These are phyloP conservation scores for Sordariomycetes sp. DNA, from an alignment of 2,329 filamentous ascomycete genomes.

Conservation along the genomic window DNA sequence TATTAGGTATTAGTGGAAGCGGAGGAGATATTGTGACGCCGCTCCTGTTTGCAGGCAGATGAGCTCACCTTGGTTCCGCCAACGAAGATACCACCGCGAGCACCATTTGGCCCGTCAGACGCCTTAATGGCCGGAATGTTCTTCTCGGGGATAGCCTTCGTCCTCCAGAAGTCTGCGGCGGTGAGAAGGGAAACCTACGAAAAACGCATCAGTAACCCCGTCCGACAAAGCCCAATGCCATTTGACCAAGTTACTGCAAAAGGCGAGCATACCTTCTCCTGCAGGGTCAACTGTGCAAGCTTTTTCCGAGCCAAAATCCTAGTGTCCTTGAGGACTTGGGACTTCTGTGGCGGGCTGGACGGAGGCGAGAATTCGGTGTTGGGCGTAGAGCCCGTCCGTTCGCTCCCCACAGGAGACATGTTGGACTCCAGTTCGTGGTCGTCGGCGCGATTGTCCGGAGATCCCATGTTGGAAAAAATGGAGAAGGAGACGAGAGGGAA, in stretches of 20 bases:
- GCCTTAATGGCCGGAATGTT: conserved; percentile 55
- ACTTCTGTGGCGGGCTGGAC: conserved; percentile 28
- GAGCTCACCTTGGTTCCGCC: conserved; percentile 47
- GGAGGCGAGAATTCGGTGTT: conserved; percentile 37
- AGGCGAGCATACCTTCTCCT: conserved; percentile 42
- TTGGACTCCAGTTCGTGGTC: conserved; percentile 2
- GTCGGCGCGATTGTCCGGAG: conserved; percentile 1
- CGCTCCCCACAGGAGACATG: conserved; percentile 2
- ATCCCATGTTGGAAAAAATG: not conserved
- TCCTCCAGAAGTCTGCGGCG: conserved; percentile 61
- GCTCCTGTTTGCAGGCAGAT: not conserved
- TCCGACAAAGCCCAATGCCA: not conserved
- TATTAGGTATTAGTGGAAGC: conserved; percentile 5
- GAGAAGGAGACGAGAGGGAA: not conserved
- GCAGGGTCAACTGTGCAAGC: conserved; percentile 37
- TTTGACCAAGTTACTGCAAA: not conserved
- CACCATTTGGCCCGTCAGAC: conserved; percentile 61
- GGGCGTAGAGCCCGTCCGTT: conserved; percentile 29
- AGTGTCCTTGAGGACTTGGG: conserved; percentile 21
- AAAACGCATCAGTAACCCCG: not conserved
- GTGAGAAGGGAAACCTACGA: conserved; percentile 48
- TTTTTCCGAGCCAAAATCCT: conserved; percentile 35
- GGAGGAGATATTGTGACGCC: not conserved
- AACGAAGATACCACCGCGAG: conserved; percentile 58
- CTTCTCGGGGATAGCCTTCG: conserved; percentile 50